Conservation (phyloP, 2,329 filamentous ascomycete species). For the Mycosphaerella arachidis region DNA sequence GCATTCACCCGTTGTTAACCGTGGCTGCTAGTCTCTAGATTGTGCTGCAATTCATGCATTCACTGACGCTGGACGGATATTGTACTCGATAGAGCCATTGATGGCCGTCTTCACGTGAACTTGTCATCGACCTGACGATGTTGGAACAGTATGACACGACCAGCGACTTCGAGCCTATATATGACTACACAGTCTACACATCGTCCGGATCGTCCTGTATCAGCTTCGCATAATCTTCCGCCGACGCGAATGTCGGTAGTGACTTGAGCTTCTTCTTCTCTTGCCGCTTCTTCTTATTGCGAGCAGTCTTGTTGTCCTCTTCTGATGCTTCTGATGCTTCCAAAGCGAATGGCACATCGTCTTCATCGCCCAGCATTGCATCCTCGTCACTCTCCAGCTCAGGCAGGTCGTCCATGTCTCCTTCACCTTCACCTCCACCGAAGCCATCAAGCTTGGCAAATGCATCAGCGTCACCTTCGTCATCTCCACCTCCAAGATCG, state of each 20-base stretch:
- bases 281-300: conserved; percentile 47
- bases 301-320: conserved; percentile 39
- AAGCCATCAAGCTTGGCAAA: conserved; percentile 33
- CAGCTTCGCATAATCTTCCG: conserved; percentile 82
- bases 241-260: conserved; percentile 87
- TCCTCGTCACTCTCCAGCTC: conserved; percentile 41
- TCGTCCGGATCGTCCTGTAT: conserved; percentile 27
- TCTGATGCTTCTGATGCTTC: conserved; percentile 48
- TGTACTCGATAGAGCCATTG: no score
- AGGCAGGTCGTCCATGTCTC: conserved; percentile 53
- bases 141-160: background rate
- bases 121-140: background rate
- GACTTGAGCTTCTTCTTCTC: conserved; percentile 82
- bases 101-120: no score
- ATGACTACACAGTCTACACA: background rate
- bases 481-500: conserved; percentile 39
- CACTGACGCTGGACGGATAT: no score
- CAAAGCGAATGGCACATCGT: conserved; percentile 53
- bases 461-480: conserved; percentile 41
- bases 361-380: conserved; percentile 41
- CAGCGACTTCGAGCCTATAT: background rate
- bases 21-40: no score
- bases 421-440: conserved; percentile 50
- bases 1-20: no score
- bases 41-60: no score